Conservation (phyloP, 2,329 filamentous ascomycete genomes). For the Colletotrichum musicola region DNA sequence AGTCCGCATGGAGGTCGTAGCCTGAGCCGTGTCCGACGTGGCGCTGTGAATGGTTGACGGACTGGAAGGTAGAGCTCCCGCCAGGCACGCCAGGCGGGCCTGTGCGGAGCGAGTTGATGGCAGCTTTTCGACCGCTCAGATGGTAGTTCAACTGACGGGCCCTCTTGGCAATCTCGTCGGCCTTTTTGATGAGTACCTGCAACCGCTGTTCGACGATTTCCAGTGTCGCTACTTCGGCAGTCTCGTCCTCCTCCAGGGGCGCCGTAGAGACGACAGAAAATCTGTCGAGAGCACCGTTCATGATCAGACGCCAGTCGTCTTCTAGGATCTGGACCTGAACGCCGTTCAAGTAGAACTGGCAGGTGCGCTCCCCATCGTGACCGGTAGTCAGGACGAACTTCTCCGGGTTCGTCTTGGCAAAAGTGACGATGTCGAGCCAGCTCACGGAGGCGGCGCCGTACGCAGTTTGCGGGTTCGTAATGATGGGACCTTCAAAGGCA, state of each 20-base stretch:
- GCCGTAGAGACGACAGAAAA: slow-evolving; percentile 79
- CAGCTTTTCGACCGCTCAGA: slow-evolving; percentile 78
- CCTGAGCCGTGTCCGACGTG: slow-evolving; percentile 45
- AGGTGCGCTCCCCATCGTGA: slow-evolving; percentile 77
- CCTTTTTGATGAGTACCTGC: slow-evolving; percentile 81
- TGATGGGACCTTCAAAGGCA: slow-evolving; percentile 85
- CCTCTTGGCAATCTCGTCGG: slow-evolving; percentile 75
- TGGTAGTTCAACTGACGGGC: slow-evolving; percentile 85
- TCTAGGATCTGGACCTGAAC: slow-evolving; percentile 87
- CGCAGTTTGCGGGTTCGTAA: slow-evolving; percentile 63
- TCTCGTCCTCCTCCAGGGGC: slow-evolving; percentile 87
- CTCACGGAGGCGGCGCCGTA: slow-evolving; percentile 69
- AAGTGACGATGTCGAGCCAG: slow-evolving; percentile 89
- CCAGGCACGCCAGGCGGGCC: slow-evolving; percentile 49
- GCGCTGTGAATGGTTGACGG: slow-evolving; percentile 47
- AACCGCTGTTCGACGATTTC: slow-evolving; percentile 87
- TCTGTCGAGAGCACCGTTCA: slow-evolving; percentile 84
- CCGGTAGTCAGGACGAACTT: slow-evolving; percentile 81
- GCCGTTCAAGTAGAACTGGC: slow-evolving; percentile 86
- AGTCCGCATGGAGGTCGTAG: slow-evolving; percentile 66
- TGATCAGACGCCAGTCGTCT: slow-evolving; percentile 88
- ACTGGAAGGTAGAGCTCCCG: slow-evolving; percentile 53
- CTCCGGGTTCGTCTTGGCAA: slow-evolving; percentile 82
- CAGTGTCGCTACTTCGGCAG: slow-evolving; percentile 84
- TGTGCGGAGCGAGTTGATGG: slow-evolving; percentile 75